A percentile compares a stretch with the other conserved stretches of the same genome.
Evolutionary conservation across 768 basidiomycete genomes (phyloP).

Genomic region (Dioszegia aurantiaca): DNA sequence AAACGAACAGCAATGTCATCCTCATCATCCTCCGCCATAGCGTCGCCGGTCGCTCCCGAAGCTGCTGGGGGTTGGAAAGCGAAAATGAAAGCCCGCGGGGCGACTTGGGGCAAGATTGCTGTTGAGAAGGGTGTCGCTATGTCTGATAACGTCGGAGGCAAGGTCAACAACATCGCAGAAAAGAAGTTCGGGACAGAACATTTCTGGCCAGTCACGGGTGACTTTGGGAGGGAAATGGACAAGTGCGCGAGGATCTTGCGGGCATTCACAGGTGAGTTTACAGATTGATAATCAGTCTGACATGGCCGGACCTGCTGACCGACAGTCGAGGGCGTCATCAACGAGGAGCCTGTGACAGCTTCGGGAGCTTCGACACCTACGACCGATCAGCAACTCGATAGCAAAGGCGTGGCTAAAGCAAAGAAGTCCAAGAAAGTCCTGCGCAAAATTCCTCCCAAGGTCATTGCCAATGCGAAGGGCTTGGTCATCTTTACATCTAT

Average conservation of each 20-base stretch:
- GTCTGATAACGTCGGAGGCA: constrained; percentile 45
- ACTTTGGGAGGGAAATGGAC: constrained; percentile 51
- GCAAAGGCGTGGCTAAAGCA: constrained; percentile 8
- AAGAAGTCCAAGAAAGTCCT: constrained; percentile 42
- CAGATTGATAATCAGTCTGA: too few species aligned
- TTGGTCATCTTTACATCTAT: constrained; percentile 51
- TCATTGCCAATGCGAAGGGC: constrained; percentile 44
- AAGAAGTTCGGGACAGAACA: constrained; percentile 50
- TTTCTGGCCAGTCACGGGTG: constrained; percentile 51
- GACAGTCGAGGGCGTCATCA: constrained; percentile 35
- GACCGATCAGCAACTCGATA: too few species aligned
- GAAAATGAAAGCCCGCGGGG: constrained; percentile 30
- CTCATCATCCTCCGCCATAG: not conserved
- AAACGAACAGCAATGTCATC: not conserved
- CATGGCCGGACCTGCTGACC: not conserved
- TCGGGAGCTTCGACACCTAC: not conserved
- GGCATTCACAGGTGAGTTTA: constrained; percentile 50
- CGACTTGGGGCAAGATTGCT: constrained; percentile 42
- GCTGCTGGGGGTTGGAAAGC: constrained; percentile 14
- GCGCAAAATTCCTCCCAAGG: constrained; percentile 50
- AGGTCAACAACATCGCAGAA: constrained; percentile 46
- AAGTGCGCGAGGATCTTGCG: constrained; percentile 49
- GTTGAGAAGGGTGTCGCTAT: constrained; percentile 43
- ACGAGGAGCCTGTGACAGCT: constrained; percentile 19
- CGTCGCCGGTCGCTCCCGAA: not conserved